Evolutionary conservation across 495 filamentous ascomycete species (phyloP).

Genomic region (Alectoria sarmentosa): DNA sequence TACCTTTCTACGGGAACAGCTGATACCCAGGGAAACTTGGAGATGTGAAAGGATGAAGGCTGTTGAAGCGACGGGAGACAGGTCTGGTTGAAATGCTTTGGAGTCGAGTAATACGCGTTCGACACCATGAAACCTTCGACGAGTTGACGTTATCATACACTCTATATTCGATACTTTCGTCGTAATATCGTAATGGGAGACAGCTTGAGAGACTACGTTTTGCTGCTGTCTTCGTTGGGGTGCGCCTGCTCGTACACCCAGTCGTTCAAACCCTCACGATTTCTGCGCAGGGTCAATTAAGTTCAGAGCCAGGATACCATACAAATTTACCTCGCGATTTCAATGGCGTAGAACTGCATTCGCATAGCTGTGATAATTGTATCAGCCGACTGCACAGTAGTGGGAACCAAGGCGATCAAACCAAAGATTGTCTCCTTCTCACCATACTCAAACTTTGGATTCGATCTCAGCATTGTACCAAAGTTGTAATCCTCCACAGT

Average conservation of each 20-base stretch:
- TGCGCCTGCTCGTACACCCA: constrained; percentile 85
- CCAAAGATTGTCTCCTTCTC: constrained; percentile 90
- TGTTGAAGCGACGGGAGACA: neutral
- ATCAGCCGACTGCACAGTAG: neutral
- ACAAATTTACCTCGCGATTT: constrained; percentile 69
- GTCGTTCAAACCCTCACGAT: constrained; percentile 83
- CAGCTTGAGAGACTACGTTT: neutral
- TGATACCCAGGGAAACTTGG: neutral
- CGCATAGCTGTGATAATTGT: constrained; percentile 38
- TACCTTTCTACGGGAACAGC: neutral
- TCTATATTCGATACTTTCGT: neutral
- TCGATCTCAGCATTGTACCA: constrained; percentile 79
- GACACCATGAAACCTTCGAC: too few relatives aligned
- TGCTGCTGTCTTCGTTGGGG: constrained; percentile 32
- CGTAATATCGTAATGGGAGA: neutral
- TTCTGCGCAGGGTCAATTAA: constrained; percentile 43
- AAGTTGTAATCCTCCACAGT: constrained; percentile 95
- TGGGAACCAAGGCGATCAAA: constrained; percentile 29
- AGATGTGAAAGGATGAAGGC: neutral
- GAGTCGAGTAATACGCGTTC: neutral
- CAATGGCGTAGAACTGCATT: constrained; percentile 98
- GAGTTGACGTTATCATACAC: neutral
- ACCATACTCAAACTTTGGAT: constrained; percentile 75
- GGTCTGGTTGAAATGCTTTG: neutral
- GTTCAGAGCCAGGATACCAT: neutral